A percentile compares a stretch with the other conserved stretches of the same genome.
Conservation (phyloP, 805 yeast species). For the Suhomyces faveliae region DNA sequence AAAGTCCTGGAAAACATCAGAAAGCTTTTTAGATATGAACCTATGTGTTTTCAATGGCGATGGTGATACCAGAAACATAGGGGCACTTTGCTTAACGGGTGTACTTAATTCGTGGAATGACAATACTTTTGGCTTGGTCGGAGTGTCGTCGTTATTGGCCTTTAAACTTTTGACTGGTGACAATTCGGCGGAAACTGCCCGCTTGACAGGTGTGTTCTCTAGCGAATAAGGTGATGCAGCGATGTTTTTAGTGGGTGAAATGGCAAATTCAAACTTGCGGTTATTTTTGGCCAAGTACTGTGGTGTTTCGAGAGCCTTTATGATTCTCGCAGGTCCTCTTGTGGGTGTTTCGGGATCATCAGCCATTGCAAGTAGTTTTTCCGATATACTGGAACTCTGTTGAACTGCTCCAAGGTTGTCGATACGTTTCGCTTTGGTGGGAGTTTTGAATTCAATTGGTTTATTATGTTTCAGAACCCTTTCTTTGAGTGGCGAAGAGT, state of each 20-base stretch:
- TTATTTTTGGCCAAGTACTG: constrained; percentile 21
- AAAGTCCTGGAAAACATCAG: constrained; percentile 49
- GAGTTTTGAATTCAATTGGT: constrained; percentile 29
- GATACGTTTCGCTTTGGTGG: constrained; percentile 22
- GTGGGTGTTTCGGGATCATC: neutral
- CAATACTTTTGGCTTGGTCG: neutral
- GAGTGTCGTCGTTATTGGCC: neutral
- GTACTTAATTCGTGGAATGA: neutral
- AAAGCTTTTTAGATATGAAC: constrained; percentile 31
- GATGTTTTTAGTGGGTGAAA: neutral
- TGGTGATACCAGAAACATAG: constrained; percentile 42
- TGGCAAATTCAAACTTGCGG: constrained; percentile 13
- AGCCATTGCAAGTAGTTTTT: constrained; percentile 4
- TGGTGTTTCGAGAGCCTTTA: constrained; percentile 19
- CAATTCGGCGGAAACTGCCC: neutral
- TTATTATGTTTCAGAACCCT: constrained; percentile 2
- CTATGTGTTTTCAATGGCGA: constrained; percentile 43
- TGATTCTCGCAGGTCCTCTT: neutral
- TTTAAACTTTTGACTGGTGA: no score
- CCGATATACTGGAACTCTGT: constrained; percentile 4
- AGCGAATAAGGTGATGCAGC: neutral
- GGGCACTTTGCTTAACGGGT: constrained; percentile 10
- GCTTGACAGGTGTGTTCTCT: neutral
- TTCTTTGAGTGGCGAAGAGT: constrained; percentile 38
- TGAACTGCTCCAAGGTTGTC: neutral